A percentile compares a stretch with the other conserved stretches of the same genome.
Evolutionary conservation across 441 rosid species (phyloP).

Genomic region (Theobroma grandiflorum): DNA sequence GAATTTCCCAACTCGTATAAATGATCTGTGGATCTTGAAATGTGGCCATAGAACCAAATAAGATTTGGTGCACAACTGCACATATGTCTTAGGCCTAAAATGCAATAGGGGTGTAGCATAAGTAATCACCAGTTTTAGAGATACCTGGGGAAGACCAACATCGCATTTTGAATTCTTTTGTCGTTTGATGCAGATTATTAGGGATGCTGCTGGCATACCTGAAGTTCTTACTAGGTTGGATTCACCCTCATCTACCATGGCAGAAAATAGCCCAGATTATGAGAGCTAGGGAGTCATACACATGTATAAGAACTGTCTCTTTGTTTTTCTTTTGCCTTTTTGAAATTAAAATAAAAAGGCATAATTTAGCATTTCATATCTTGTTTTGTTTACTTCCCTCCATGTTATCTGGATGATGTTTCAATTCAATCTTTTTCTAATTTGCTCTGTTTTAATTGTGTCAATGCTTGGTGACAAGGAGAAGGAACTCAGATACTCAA

Average conservation of each 20-base stretch:
- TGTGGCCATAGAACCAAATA: too few species aligned
- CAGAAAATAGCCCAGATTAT: slow-evolving; percentile 58
- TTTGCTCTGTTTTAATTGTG: too few species aligned
- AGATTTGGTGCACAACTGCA: too few species aligned
- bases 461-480: too few species aligned
- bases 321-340: not conserved
- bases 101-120: not conserved
- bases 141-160: not conserved
- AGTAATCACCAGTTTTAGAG: not conserved
- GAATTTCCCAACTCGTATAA: not conserved
- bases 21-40: not conserved
- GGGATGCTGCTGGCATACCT: slow-evolving; percentile 76
- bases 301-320: not conserved
- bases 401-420: not conserved
- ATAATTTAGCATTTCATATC: not conserved
- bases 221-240: slow-evolving; percentile 90
- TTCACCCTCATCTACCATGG: slow-evolving; percentile 47
- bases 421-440: not conserved
- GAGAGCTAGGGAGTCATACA: slow-evolving; percentile 54
- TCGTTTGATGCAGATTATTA: slow-evolving; percentile 64
- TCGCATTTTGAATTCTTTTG: slow-evolving; percentile 11
- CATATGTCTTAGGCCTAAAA: not conserved
- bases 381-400: not conserved
- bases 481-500: too few species aligned
- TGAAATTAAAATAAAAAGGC: not conserved